Evolutionary conservation across 1,284 basidiomycete genomes (phyloP), one percentile per base, ranked within the genome.

Genomic region (Lignosus rhinocerotis): DNA sequence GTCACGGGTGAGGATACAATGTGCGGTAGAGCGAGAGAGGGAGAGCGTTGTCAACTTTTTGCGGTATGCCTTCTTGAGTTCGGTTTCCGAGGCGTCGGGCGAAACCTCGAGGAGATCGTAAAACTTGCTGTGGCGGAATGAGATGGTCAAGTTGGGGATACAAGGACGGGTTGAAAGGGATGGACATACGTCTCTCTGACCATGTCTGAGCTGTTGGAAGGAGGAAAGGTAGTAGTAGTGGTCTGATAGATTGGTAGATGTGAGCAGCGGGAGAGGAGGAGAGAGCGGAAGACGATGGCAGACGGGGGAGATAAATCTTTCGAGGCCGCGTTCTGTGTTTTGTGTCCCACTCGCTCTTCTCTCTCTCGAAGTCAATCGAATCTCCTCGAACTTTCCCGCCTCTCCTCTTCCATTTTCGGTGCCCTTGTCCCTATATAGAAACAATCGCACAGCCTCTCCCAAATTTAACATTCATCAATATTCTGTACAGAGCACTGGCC

Each of bases 21-120:
- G 44, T 49, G 51, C 60, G 51, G 56, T 25, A 48, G 43, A 51
- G 41, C n/a, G 60, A 25, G 49, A 50, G 19, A 46, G 51, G 31
- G 38, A 58, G 25, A 12, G 21, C 43, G 46, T 44, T 8, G 63
- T 75, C 51, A 67, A 94, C 93, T 93, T 94, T 80, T 96, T 95
- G 65, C 93, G 85, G 79, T 96, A 97, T 33, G 94, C 94, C 76
- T 96, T 96, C 82, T 95, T 96, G 74, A 97, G 85, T 63, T 95
- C 92, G 59, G 81, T 74, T 62, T 94, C 90, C 51, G 86, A 86
- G 52, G 90, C 93, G 67, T 83, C 82, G 56, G 90, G 84, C n/a
- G 83, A 67, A 42, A 90, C 91, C 65, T 93, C 92, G 46, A 95
- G 83, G 63, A 96, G 83, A 77, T 94, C 91, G 77, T 95, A 95